Base-by-base conservation (phyloP, 2,329 filamentous ascomycete genomes). In the Epichloe typhina region DNA sequence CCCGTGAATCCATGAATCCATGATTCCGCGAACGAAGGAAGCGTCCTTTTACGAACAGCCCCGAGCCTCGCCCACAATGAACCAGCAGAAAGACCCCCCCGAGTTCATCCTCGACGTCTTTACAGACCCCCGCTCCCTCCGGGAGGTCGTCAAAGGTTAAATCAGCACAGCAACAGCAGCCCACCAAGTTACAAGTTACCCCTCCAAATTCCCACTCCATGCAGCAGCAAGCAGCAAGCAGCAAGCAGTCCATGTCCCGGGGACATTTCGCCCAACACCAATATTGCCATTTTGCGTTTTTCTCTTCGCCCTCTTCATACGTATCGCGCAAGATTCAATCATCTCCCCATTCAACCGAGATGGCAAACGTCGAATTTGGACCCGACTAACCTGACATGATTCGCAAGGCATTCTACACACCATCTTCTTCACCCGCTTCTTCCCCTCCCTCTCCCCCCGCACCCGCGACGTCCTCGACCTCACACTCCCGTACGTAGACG, bases 351-450 rank as follows among this genome's bases (percentile, higher is more conserved):
- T 31, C 17, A 15, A 1, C n/a, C 9, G 23, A 40, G 8, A 31
- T 31, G 8, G 26, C 21, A 31, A 31, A 11, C 31, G 31, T 11
- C 31, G 4, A 11, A 31, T 31, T 31, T 31, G 9, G 9, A 11
- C 8, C 31, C 31, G 11, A 4, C 31, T 31, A 31, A 31, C 31
- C 31, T 26, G 4, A 11, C 8, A 31, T 9, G 31, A 31, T 9
- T 31, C 31, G 31, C 9, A 31, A 95, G 91, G 86, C 56, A 86
- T 96, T 65, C 79, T 97, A 47, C 90, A 96, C 68, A 94, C 90
- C 47, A 96, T 97, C 67, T 98, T 97, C 80, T 97, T 97, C 77
- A 90, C 96, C 72, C 86, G 93, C 63, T 95, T 91, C 79, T 96
- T 97, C 74, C 88, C 88, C 52, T 83, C 88, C 52, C 79, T 96